These are phyloP conservation scores for Candida sithepensis DNA, from an alignment of 805 yeast species.

Conservation along the genomic window DNA sequence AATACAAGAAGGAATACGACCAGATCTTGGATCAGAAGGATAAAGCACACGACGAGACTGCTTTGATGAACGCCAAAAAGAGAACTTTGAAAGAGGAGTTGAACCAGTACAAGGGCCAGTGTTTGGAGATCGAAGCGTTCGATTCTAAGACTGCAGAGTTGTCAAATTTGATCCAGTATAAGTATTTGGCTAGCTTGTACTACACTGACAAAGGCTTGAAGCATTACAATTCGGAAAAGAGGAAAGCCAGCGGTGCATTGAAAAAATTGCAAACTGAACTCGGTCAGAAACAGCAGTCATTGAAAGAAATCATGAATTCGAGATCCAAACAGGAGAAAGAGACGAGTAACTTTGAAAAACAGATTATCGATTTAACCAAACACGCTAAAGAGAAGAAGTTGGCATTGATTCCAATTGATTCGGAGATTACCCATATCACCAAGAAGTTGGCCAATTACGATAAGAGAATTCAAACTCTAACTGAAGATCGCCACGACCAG, in stretches of 20 bases:
- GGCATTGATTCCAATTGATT: slow-evolving; percentile 57
- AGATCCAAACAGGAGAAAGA: slow-evolving; percentile 45
- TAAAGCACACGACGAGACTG: slow-evolving; percentile 58
- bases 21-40: slow-evolving; percentile 59
- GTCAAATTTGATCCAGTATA: slow-evolving; percentile 41
- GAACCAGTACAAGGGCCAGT: slow-evolving; percentile 73
- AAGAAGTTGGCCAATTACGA: slow-evolving; percentile 45
- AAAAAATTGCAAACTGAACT: slow-evolving; percentile 3
- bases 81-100: slow-evolving; percentile 70
- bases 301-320: slow-evolving; percentile 31
- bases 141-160: slow-evolving; percentile 51
- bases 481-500: slow-evolving; percentile 53
- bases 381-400: slow-evolving; percentile 40
- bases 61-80: slow-evolving; percentile 62
- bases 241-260: slow-evolving; percentile 27
- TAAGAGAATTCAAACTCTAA: slow-evolving; percentile 46
- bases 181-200: slow-evolving; percentile 61
- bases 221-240: slow-evolving; percentile 35
- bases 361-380: slow-evolving; percentile 33
- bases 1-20: slow-evolving; percentile 65
- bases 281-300: slow-evolving; percentile 16
- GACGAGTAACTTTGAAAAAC: slow-evolving; percentile 37
- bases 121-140: slow-evolving; percentile 65
- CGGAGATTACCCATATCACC: slow-evolving; percentile 47
- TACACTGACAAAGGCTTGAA: slow-evolving; percentile 49